These are phyloP conservation scores for Hordeum pubiflorum DNA, from an alignment of 202 grass and related monocot genomes.

Conservation along the genomic window DNA sequence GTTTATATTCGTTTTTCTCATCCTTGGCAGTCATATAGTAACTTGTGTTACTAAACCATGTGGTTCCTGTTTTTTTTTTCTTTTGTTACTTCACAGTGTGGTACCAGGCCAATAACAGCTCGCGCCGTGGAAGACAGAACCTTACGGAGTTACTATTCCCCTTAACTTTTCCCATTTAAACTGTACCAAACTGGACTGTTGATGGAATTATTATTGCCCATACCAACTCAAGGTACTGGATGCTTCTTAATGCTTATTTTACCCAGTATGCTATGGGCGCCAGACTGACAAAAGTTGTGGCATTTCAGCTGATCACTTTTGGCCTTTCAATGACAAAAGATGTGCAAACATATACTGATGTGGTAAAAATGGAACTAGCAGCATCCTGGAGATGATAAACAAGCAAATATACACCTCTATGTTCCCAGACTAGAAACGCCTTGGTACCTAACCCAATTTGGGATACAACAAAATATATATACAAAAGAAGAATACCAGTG, in stretches of 20 bases:
- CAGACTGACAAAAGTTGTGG: neutral
- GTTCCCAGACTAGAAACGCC: neutral
- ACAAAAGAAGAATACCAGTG: neutral
- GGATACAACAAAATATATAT: neutral
- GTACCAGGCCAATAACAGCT: neutral
- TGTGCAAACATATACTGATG: neutral
- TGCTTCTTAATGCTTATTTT: neutral
- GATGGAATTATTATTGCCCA: neutral
- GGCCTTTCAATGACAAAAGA: neutral
- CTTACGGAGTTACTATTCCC: conserved; percentile 1
- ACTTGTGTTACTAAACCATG: neutral
- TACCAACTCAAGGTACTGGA: neutral
- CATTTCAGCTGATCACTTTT: neutral
- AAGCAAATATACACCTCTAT: neutral
- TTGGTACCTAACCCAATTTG: neutral
- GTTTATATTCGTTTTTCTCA: neutral
- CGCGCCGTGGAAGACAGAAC: neutral
- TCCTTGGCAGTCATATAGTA: neutral
- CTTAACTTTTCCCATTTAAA: neutral
- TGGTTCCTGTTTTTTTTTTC: neutral
- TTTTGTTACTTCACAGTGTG: neutral
- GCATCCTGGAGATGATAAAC: neutral
- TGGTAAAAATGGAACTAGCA: neutral
- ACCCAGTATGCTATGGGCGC: neutral
- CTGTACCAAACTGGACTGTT: conserved; percentile 3